Conservation (phyloP, 352 stramenopile genomes). For the Phytopythium ostracodes region DNA sequence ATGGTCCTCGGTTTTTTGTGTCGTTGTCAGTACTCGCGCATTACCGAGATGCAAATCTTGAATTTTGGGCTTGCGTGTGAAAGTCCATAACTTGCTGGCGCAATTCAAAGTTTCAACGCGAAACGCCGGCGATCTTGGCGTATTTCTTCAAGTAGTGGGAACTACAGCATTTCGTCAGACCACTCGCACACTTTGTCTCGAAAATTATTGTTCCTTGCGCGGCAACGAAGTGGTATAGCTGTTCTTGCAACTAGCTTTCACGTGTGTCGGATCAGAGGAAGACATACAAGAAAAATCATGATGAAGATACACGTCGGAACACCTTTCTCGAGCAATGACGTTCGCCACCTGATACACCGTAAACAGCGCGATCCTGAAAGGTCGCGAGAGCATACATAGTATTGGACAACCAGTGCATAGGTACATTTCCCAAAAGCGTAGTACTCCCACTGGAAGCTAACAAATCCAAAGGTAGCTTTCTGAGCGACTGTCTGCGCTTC, state of each 20-base stretch:
- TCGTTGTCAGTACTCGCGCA: too few species aligned
- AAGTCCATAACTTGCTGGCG: too few species aligned
- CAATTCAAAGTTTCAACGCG: background rate
- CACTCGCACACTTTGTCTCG: too few species aligned
- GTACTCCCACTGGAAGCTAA: background rate
- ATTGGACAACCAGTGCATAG: background rate
- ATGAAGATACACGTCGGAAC: conserved; percentile 6
- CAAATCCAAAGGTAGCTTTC: background rate
- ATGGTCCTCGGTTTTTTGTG: too few species aligned
- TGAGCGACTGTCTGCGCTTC: background rate
- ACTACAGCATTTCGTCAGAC: too few species aligned
- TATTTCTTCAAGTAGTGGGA: background rate
- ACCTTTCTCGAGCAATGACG: background rate
- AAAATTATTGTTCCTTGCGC: background rate
- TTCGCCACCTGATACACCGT: background rate
- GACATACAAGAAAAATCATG: background rate
- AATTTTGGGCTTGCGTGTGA: too few species aligned
- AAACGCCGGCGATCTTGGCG: background rate
- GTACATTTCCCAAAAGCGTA: background rate
- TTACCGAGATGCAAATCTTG: too few species aligned
- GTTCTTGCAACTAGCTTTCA: background rate
- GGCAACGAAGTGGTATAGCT: background rate
- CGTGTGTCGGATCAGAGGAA: background rate
- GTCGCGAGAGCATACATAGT: background rate
- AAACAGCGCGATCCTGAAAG: background rate